These are phyloP conservation scores for Aspergillus homomorphus DNA, from an alignment of 495 filamentous ascomycete genomes.

Conservation along the genomic window DNA sequence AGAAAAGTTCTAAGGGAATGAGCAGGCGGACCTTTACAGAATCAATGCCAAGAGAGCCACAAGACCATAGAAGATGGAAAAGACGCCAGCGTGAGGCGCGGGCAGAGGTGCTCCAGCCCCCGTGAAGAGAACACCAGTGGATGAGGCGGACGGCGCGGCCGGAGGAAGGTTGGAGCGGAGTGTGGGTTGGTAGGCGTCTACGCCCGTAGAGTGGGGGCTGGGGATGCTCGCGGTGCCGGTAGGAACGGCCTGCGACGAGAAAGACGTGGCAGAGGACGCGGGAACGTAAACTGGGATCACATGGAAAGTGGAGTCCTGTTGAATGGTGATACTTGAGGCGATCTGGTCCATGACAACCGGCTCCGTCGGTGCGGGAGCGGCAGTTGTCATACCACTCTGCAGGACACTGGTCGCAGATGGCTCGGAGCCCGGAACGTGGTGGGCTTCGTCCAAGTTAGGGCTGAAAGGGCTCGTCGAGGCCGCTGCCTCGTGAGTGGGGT, in stretches of 20 bases:
- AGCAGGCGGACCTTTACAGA: constrained; percentile 19
- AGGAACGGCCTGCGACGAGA: neutral
- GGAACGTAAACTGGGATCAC: constrained; percentile 37
- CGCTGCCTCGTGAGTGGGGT: constrained; percentile 2
- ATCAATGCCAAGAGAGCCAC: constrained; percentile 34
- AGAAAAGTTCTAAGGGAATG: neutral
- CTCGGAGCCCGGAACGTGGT: neutral
- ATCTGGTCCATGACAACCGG: constrained; percentile 7
- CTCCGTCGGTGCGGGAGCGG: neutral
- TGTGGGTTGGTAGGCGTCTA: neutral
- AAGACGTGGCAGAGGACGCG: constrained; percentile 15
- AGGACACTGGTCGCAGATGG: neutral
- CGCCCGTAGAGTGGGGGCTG: constrained; percentile 1
- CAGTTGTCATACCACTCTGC: neutral
- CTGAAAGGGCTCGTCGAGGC: constrained; percentile 9
- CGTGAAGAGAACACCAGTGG: constrained; percentile 23
- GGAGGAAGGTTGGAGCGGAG: constrained; percentile 8
- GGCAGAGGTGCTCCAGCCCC: constrained; percentile 25
- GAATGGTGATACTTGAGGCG: constrained; percentile 7
- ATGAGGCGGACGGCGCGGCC: constrained; percentile 12
- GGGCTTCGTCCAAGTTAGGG: constrained; percentile 9
- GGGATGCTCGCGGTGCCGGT: neutral
- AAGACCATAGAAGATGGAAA: constrained; percentile 28
- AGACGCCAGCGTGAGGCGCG: constrained; percentile 24
- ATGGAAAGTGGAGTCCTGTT: constrained; percentile 18